Evolutionary conservation across 2,329 filamentous ascomycete genomes (phyloP), one percentile per base, ranked within the genome.

Genomic region (Aureobasidium vineae): DNA sequence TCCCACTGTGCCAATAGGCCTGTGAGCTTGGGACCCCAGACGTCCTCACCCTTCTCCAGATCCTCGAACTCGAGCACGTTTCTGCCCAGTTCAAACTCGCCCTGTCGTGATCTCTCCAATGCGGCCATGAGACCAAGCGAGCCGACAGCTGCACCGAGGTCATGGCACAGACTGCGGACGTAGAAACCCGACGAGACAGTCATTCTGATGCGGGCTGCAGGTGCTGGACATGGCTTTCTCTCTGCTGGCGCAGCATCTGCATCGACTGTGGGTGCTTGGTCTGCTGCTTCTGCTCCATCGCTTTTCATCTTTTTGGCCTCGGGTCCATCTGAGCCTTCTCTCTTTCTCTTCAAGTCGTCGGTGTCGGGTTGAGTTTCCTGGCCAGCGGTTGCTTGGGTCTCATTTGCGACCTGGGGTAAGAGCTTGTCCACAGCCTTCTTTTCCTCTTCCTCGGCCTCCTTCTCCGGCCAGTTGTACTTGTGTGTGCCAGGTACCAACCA

Each of bases 171-270:
- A 67, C 90, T 96, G 69, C 95, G 90, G 16, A 99, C 93, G 77
- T 99, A 99, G 82, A 97, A 99, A 45, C 95, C 95, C 0, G 92
- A 96, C 1, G 92, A 92, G 61, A 97, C 94, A 0, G 91, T 96
- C 86, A 99, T 92, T 66, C 90, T 88, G 68, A 99, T 86, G 74
- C 86, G 89, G 57, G 86, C 90, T 0, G 94, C 95, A 1, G 94
- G 87, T 1, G 92, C 74, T n/a, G 72, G 72, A 65, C 75, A 76
- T 11, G 71, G 71, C 26, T 56, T 31, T 47, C 56, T 50, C 52
- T 38, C 36, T 64, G 53, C 36, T 16, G 49, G 2, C 2, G n/a
- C 23, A 45, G 61, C 26, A 7, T 57, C 33, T 43, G 36, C 40
- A n/a, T 49, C 43, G 26, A 40, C 63, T n/a, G 52, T 26, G 1